These are phyloP conservation scores for Vigna mungo DNA, from an alignment of 306 rosid species.

Conservation along the genomic window DNA sequence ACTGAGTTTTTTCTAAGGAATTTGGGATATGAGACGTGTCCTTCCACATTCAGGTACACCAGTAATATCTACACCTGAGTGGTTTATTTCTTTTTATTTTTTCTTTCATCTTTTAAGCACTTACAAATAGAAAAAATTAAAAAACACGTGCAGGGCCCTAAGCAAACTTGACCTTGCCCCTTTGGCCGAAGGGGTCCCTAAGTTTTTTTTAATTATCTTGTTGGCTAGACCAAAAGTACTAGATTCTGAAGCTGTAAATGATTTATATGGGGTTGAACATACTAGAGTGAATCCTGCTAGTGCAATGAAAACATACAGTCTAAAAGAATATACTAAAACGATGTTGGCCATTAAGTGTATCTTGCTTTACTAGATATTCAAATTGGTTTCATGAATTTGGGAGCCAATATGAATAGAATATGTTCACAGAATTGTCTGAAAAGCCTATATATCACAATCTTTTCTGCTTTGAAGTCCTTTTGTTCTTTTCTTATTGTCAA, in stretches of 20 bases:
- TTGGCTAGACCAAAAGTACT: constrained; percentile 48
- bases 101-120: constrained; percentile 7
- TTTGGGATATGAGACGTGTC: constrained; percentile 50
- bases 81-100: constrained; percentile 19
- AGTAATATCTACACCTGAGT: constrained; percentile 28
- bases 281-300: constrained; percentile 46
- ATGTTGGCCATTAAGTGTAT: constrained; percentile 39
- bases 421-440: constrained; percentile 47
- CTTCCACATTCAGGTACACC: constrained; percentile 56
- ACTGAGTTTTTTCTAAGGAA: constrained; percentile 82
- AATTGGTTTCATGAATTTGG: constrained; percentile 43
- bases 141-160: constrained; percentile 35
- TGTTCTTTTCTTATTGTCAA: constrained; percentile 45
- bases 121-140: constrained; percentile 35
- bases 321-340: constrained; percentile 46
- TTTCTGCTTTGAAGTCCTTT: constrained; percentile 49
- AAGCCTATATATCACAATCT: constrained; percentile 45
- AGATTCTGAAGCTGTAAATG: constrained; percentile 43
- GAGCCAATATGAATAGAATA: constrained; percentile 48
- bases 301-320: constrained; percentile 45
- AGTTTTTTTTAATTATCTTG: constrained; percentile 13
- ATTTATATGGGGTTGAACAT: constrained; percentile 33
- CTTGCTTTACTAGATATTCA: constrained; percentile 43
- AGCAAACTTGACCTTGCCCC: constrained; percentile 13
- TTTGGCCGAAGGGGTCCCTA: constrained; percentile 28